Percentiles rank a stretch among this genome's conserved stretches.
Evolutionary conservation across 2,329 filamentous ascomycete genomes (phyloP).

Genomic region (Stachybotrys elegans): DNA sequence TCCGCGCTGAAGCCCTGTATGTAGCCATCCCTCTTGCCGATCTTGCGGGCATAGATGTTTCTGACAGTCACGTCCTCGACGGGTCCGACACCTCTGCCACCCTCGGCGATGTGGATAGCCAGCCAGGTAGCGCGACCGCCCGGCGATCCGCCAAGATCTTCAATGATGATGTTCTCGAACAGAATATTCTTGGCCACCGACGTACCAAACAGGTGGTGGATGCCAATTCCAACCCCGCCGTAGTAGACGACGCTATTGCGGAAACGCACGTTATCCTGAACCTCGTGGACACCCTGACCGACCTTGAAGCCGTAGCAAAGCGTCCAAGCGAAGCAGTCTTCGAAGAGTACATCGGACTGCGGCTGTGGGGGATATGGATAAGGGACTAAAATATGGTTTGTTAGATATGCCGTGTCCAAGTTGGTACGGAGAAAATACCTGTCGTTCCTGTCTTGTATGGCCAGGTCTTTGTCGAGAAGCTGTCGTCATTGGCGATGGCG

Average conservation of each 20-base stretch:
- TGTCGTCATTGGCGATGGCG: constrained; percentile 5
- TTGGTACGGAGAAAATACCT: no score
- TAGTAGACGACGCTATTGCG: constrained; percentile 1
- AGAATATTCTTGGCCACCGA: not conserved
- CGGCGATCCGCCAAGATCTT: not conserved
- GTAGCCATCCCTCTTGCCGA: not conserved
- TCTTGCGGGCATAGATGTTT: constrained; percentile 1
- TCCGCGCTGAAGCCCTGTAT: not conserved
- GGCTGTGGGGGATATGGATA: not conserved
- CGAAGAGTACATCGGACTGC: constrained; percentile 3
- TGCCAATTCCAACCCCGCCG: constrained; percentile 1
- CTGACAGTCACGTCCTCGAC: constrained; percentile 1
- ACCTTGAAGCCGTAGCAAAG: constrained; percentile 1
- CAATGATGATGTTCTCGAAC: constrained; percentile 4
- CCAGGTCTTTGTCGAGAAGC: constrained; percentile 4
- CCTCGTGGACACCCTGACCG: constrained; percentile 1
- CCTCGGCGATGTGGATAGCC: not conserved
- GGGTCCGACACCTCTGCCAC: constrained; percentile 1
- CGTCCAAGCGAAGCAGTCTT: constrained; percentile 2
- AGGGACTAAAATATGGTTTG: no score
- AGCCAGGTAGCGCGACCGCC: constrained; percentile 1
- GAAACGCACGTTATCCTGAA: constrained; percentile 1
- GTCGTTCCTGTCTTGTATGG: constrained; percentile 3
- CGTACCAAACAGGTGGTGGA: constrained; percentile 3
- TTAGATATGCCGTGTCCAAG: no score